phyloP scores from a whole-genome alignment of 306 rosid genomes.

The Lupinus albus region DNA sequence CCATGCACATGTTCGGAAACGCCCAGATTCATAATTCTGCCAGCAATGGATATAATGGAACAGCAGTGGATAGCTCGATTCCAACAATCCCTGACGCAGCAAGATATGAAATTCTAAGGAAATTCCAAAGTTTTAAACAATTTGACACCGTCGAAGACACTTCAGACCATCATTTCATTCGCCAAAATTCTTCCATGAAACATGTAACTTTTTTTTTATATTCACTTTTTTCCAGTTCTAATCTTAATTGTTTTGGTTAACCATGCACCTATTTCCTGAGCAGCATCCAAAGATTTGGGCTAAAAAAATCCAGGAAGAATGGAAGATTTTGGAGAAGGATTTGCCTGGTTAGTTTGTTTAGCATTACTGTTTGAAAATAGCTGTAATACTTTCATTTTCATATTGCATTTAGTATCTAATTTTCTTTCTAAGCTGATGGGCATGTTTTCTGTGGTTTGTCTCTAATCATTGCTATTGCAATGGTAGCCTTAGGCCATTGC shows the following conservation, averaged over 20 bases:
- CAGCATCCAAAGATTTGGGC: slow-evolving; percentile 73
- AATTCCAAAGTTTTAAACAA: slow-evolving; percentile 62
- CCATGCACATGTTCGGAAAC: slow-evolving; percentile 37
- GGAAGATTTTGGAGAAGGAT: slow-evolving; percentile 80
- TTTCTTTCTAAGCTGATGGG: too few species aligned
- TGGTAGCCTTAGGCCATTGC: too few species aligned
- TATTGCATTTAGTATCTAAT: background rate
- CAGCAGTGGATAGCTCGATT: slow-evolving; percentile 34
- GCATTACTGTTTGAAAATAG: slow-evolving; percentile 23
- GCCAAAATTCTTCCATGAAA: slow-evolving; percentile 38
- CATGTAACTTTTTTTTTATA: slow-evolving; percentile 45
- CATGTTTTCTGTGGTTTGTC: too few species aligned
- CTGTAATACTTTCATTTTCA: slow-evolving; percentile 24
- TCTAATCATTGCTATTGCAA: too few species aligned
- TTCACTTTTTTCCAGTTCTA: slow-evolving; percentile 16
- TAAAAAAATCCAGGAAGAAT: slow-evolving; percentile 76
- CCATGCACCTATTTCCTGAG: slow-evolving; percentile 37
- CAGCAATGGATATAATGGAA: slow-evolving; percentile 33
- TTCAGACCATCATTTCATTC: slow-evolving; percentile 65
- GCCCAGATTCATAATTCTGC: slow-evolving; percentile 46
- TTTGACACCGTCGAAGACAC: slow-evolving; percentile 75
- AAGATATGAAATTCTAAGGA: slow-evolving; percentile 55
- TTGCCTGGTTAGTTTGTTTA: slow-evolving; percentile 65
- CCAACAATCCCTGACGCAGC: slow-evolving; percentile 42
- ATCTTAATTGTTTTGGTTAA: slow-evolving; percentile 22